These are phyloP conservation scores for Cryphonectria nitschkei DNA, from an alignment of 2,329 filamentous ascomycete species.

Conservation along the genomic window DNA sequence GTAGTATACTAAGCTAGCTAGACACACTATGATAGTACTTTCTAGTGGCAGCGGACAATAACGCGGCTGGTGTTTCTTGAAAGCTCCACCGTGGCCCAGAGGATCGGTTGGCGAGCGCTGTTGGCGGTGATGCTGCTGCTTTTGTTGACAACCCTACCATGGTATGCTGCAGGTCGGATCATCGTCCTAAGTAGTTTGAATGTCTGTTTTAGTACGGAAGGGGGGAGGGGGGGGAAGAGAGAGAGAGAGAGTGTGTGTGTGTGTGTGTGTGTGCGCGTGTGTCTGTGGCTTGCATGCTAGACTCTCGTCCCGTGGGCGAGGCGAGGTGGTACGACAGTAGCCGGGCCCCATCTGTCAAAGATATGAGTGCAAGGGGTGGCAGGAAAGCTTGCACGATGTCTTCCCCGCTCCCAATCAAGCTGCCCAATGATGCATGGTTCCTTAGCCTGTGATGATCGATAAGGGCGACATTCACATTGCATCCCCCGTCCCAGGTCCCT, in stretches of 20 bases:
- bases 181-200: slow-evolving; percentile 3
- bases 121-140: slow-evolving; percentile 4
- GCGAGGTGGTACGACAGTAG: background rate
- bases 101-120: slow-evolving; percentile 7
- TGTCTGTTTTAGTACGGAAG: slow-evolving; percentile 10
- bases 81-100: background rate
- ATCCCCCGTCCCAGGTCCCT: background rate
- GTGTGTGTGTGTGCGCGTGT: no score
- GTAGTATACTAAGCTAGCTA: no score
- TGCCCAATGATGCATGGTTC: slow-evolving; percentile 7
- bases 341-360: background rate
- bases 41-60: background rate
- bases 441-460: slow-evolving; percentile 14
- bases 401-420: background rate
- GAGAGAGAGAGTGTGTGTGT: background rate
- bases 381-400: background rate
- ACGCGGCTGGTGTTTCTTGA: background rate
- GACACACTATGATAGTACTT: no score
- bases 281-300: slow-evolving; percentile 1
- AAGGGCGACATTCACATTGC: slow-evolving; percentile 15
- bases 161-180: background rate
- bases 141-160: background rate
- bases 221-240: no score
- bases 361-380: background rate
- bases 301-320: background rate